phyloP scores from a whole-genome alignment of 2,329 filamentous ascomycete genomes.

The Basipetospora chlamydospora region DNA sequence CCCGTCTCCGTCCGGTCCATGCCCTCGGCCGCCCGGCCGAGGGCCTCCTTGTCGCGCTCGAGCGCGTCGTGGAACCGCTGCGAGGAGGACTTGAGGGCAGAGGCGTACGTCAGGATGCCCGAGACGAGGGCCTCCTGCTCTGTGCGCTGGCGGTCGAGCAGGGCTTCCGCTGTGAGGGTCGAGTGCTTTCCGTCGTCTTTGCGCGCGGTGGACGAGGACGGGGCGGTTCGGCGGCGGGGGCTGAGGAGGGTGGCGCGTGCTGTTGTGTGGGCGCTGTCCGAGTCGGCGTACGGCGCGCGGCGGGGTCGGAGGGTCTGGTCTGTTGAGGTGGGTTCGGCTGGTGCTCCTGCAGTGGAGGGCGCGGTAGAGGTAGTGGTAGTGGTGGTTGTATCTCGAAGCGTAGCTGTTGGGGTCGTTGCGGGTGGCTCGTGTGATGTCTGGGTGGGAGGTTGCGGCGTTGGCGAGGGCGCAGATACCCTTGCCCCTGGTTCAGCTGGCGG shows the following conservation, averaged over 20 bases:
- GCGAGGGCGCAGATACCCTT: constrained; percentile 14
- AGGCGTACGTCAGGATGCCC: constrained; percentile 69
- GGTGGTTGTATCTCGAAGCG: neutral
- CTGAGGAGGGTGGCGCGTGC: constrained; percentile 31
- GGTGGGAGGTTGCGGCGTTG: constrained; percentile 11
- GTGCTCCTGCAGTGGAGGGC: constrained; percentile 4
- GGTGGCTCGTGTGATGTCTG: too few species aligned
- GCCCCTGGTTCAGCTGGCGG: too few species aligned
- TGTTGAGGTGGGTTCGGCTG: constrained; percentile 16
- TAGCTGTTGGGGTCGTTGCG: too few species aligned
- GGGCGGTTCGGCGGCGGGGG: constrained; percentile 13
- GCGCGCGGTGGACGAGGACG: constrained; percentile 18
- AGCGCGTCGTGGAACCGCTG: constrained; percentile 56
- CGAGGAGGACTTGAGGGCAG: constrained; percentile 61
- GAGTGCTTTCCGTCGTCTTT: too few species aligned
- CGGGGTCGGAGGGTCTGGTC: constrained; percentile 21
- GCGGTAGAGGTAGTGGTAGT: neutral
- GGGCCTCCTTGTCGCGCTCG: constrained; percentile 55
- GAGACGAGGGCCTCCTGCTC: constrained; percentile 75
- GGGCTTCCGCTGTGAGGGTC: constrained; percentile 48
- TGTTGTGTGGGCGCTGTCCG: constrained; percentile 21
- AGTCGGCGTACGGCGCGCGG: constrained; percentile 10
- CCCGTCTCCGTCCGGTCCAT: constrained; percentile 63
- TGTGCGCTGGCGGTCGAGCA: constrained; percentile 60
- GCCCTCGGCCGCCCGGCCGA: constrained; percentile 56